These are phyloP conservation scores for Dactylellina sp. DNA, from an alignment of 2,329 filamentous ascomycete genomes.

Conservation along the genomic window DNA sequence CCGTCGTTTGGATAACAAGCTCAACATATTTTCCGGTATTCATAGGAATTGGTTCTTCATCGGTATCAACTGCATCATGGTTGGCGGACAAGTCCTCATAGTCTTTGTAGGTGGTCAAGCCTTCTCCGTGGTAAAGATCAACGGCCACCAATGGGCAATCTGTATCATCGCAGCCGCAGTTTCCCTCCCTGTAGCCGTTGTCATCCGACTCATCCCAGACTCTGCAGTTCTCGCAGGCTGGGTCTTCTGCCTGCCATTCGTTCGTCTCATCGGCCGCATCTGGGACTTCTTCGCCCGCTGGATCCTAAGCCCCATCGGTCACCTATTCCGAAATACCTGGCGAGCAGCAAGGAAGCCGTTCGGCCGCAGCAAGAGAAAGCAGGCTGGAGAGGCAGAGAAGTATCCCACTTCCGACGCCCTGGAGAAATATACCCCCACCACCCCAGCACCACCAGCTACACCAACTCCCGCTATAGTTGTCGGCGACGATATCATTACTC, in stretches of 20 bases:
- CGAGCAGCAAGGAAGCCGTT: slow-evolving; percentile 51
- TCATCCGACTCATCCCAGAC: slow-evolving; percentile 86
- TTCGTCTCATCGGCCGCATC: slow-evolving; percentile 63
- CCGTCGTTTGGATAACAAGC: slow-evolving; percentile 89
- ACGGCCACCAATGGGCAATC: slow-evolving; percentile 84
- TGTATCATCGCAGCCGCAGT: slow-evolving; percentile 84
- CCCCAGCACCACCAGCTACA: slow-evolving; percentile 7
- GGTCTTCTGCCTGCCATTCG: slow-evolving; percentile 68
- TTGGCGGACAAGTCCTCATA: slow-evolving; percentile 88
- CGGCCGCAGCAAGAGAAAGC: slow-evolving; percentile 51
- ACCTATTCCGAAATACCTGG: slow-evolving; percentile 53
- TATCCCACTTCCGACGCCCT: slow-evolving; percentile 12
- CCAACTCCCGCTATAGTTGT: slow-evolving; percentile 49
- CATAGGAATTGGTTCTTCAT: slow-evolving; percentile 89
- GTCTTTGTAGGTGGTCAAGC: slow-evolving; percentile 85
- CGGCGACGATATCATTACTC: slow-evolving; percentile 42
- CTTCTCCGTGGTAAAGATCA: slow-evolving; percentile 79
- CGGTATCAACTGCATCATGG: slow-evolving; percentile 85
- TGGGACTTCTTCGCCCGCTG: slow-evolving; percentile 51
- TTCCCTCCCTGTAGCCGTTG: slow-evolving; percentile 85
- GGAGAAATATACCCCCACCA: slow-evolving; percentile 40
- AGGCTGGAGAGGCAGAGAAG: slow-evolving; percentile 21
- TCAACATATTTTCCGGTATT: slow-evolving; percentile 95
- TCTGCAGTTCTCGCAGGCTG: slow-evolving; percentile 69
- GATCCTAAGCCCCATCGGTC: slow-evolving; percentile 44